These are phyloP conservation scores for Candida berthetii DNA, from an alignment of 805 yeast species.

Conservation along the genomic window DNA sequence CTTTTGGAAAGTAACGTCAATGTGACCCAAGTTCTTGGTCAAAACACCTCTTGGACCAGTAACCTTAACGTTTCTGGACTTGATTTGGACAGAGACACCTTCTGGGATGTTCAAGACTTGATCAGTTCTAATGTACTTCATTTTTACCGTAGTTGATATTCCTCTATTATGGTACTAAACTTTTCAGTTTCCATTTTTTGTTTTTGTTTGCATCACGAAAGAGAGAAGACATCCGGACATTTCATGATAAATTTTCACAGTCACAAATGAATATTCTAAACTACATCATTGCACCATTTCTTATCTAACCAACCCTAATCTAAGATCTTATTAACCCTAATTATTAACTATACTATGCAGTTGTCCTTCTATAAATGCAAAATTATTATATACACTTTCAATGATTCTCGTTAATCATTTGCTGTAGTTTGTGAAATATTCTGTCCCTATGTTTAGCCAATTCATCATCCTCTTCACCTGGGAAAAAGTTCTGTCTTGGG, in stretches of 20 bases:
- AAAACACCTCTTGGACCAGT: conserved; percentile 97
- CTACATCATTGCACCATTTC: neutral
- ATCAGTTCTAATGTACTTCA: conserved; percentile 87
- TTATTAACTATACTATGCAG: no score
- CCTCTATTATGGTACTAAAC: neutral
- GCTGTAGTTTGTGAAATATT: conserved; percentile 51
- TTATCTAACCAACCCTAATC: neutral
- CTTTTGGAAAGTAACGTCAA: conserved; percentile 79
- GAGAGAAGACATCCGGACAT: neutral
- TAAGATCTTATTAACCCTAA: neutral
- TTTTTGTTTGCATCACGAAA: neutral
- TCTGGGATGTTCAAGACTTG: conserved; percentile 83
- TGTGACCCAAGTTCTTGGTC: conserved; percentile 86
- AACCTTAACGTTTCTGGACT: conserved; percentile 85
- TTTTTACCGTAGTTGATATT: conserved; percentile 16
- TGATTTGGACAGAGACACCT: conserved; percentile 87
- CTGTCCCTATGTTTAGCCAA: conserved; percentile 58
- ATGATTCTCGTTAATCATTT: conserved; percentile 39
- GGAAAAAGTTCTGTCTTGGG: conserved; percentile 48
- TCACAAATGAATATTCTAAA: neutral
- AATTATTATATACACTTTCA: no score
- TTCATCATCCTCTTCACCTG: conserved; percentile 50
- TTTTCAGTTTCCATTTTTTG: conserved; percentile 2
- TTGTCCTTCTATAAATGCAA: no score
- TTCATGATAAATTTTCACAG: neutral